Conservation (phyloP, 1,284 basidiomycete genomes). For the Fomitopsis palustris region DNA sequence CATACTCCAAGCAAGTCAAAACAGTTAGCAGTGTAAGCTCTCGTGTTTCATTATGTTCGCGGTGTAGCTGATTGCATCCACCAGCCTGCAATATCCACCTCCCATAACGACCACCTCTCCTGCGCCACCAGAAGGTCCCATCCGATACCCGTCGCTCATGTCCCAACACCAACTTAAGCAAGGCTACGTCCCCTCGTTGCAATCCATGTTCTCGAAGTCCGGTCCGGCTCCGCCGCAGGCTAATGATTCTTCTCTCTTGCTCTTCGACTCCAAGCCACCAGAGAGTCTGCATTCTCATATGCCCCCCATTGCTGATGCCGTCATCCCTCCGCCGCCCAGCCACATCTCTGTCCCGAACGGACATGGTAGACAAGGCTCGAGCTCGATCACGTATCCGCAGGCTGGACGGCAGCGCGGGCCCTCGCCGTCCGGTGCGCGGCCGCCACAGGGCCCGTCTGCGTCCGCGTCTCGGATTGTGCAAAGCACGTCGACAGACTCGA, state of each 20-base stretch:
- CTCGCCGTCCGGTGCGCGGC: conserved; percentile 19
- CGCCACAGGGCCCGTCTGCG: conserved; percentile 6
- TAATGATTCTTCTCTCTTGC: conserved; percentile 23
- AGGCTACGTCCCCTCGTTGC: conserved; percentile 59
- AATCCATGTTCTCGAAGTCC: conserved; percentile 45
- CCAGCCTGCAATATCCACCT: conserved; percentile 27
- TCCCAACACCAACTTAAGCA: conserved; percentile 65
- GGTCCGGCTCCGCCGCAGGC: conserved; percentile 13
- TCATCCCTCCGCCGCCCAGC: conserved; percentile 22
- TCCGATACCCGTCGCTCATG: conserved; percentile 64
- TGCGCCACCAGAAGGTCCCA: conserved; percentile 40
- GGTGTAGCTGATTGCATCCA: conserved; percentile 14
- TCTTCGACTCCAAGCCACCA: conserved; percentile 23
- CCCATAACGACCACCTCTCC: conserved; percentile 62
- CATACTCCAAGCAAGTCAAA: conserved; percentile 20
- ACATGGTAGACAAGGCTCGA: conserved; percentile 11
- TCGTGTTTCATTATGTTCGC: conserved; percentile 7
- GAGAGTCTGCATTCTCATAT: conserved; percentile 19
- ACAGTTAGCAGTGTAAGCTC: conserved; percentile 21
- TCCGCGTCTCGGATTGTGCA: conserved; percentile 21
- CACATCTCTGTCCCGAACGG: conserved; percentile 16
- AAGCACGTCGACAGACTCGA: conserved; percentile 27
- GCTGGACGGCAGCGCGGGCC: conserved; percentile 16
- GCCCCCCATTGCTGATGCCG: conserved; percentile 16
- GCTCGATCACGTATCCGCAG: conserved; percentile 14